Evolutionary conservation across 164 flowering plant species (phyloP).

Genomic region (Magnolia changhungtana): DNA sequence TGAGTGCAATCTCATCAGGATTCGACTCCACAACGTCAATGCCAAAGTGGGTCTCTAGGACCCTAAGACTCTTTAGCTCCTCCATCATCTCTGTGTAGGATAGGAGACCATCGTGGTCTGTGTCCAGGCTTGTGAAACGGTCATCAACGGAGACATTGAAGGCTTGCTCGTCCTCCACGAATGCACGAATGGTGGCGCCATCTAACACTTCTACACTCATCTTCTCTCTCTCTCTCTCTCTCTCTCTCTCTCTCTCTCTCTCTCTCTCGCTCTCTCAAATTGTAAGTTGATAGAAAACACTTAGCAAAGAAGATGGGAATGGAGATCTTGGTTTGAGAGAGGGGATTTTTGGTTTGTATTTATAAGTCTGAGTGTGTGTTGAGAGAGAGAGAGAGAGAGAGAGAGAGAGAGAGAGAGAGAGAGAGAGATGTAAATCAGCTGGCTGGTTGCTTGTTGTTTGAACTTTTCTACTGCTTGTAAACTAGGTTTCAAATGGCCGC

Average conservation of each 20-base stretch:
- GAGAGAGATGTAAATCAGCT: background rate
- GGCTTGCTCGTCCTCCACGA: conserved; percentile 34
- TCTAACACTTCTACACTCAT: conserved; percentile 45
- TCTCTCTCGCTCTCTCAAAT: background rate
- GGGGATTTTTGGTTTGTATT: background rate
- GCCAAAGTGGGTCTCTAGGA: conserved; percentile 20
- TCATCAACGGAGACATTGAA: conserved; percentile 35
- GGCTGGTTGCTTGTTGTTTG: too few relatives aligned
- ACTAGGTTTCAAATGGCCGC: too few relatives aligned
- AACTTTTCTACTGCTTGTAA: too few relatives aligned
- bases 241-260: background rate
- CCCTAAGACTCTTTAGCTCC: conserved; percentile 23
- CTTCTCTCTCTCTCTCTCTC: background rate
- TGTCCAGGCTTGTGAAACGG: conserved; percentile 37
- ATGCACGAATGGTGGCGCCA: conserved; percentile 29
- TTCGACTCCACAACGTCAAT: conserved; percentile 28
- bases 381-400: too few relatives aligned
- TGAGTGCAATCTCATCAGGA: background rate
- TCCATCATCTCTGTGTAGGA: conserved; percentile 32
- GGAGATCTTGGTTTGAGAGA: background rate
- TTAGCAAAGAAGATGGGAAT: too few relatives aligned
- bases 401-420: background rate
- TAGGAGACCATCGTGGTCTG: conserved; percentile 37
- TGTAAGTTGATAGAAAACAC: too few relatives aligned
- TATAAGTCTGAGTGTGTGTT: too few relatives aligned